Base-by-base conservation (phyloP, 495 filamentous ascomycete species). In the Physcia stellaris region DNA sequence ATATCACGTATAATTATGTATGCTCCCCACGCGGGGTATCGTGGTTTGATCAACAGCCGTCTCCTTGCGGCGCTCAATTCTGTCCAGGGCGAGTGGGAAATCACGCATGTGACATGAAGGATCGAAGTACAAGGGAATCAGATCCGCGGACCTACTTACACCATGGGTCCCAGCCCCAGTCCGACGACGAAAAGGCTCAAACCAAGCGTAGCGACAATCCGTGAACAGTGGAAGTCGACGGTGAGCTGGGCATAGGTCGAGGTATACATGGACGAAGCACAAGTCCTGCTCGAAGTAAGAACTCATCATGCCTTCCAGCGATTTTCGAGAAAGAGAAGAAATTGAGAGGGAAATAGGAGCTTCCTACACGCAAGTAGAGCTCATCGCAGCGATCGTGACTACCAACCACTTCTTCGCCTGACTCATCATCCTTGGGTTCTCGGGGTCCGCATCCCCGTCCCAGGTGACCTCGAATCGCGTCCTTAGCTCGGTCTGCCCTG, bases 211-310 rank as follows among this genome's bases (percentile, higher is more conserved):
- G 83, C 81, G 19, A 92, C 68, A 26, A 80, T 57, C 31, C 73
- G 70, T 0, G 79, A 77, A 41, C 70, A 68, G 33, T 68, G 51
- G 49, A 92, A 92, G 32, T 92, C 82, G n/a, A 57, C 54, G 37
- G 73, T 79, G 50, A 94, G 67, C 55, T 94, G 86, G n/a, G 26
- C 52, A 57, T 95, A 96, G 0, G 81, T 92, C 6, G 73, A 73
- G 2, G 86, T 88, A 52, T 98, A 95, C 50, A 93, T 76, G 1
- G 86, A 87, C 16, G 82, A 88, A 2, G 84, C 73, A 55, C 83
- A 88, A 4, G 88, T 95, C 35, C 83, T 88, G 24, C 20, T 17
- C 15, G 24, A 15, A 13, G n/a, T n/a, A n/a, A n/a, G n/a, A n/a
- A n/a, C n/a, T n/a, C n/a, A n/a, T n/a, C n/a, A n/a, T n/a, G n/a